Evolutionary conservation across 2,329 filamentous ascomycete genomes (phyloP).

Genomic region (Dothideomycetes sp.): DNA sequence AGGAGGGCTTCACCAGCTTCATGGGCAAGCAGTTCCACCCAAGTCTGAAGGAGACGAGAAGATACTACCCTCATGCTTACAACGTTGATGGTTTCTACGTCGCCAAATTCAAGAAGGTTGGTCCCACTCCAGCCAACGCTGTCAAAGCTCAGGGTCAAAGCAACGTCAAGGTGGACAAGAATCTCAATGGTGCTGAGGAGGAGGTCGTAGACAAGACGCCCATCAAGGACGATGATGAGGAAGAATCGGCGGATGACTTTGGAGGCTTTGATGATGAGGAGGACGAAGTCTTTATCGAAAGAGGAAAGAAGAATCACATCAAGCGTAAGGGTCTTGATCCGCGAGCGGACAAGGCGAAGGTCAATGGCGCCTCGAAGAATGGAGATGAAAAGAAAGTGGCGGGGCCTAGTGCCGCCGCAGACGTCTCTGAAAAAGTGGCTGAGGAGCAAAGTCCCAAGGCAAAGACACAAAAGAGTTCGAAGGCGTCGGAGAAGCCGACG

Average conservation of each 20-base stretch:
- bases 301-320: slow-evolving; percentile 29
- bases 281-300: slow-evolving; percentile 36
- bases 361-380: slow-evolving; percentile 12
- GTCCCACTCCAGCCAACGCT: slow-evolving; percentile 56
- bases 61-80: slow-evolving; percentile 84
- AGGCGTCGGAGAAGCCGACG: slow-evolving; percentile 8
- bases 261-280: slow-evolving; percentile 41
- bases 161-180: slow-evolving; percentile 19
- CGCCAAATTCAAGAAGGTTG: slow-evolving; percentile 91
- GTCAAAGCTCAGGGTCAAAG: slow-evolving; percentile 28
- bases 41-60: slow-evolving; percentile 67
- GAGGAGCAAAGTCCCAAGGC: neutral
- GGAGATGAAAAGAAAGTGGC: slow-evolving; percentile 7
- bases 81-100: slow-evolving; percentile 99
- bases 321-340: slow-evolving; percentile 38
- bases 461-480: slow-evolving; percentile 6
- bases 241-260: slow-evolving; percentile 29
- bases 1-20: slow-evolving; percentile 82
- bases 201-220: slow-evolving; percentile 58
- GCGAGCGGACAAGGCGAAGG: slow-evolving; percentile 22
- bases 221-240: slow-evolving; percentile 36
- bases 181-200: slow-evolving; percentile 13
- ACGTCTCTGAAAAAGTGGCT: neutral
- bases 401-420: neutral
- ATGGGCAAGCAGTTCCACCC: slow-evolving; percentile 87